These are phyloP conservation scores for Phaffia australis DNA, from an alignment of 768 basidiomycete species.

Conservation along the genomic window DNA sequence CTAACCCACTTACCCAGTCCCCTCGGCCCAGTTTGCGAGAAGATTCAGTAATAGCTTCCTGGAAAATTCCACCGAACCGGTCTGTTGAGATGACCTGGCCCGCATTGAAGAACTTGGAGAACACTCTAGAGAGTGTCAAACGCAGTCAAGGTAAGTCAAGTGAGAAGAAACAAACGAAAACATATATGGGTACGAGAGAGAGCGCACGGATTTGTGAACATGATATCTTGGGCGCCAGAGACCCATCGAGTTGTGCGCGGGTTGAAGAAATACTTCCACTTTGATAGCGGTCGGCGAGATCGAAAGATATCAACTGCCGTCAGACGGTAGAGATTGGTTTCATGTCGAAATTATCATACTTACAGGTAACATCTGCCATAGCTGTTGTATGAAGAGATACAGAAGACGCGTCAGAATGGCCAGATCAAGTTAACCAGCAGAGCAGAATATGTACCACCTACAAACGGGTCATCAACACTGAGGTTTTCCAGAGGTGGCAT, in stretches of 20 bases:
- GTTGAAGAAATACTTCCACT: constrained; percentile 14
- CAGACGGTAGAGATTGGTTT: not conserved
- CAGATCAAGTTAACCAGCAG: not conserved
- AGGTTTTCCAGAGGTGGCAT: not conserved
- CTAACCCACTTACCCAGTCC: constrained; percentile 7
- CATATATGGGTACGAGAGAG: not conserved
- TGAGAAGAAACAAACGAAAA: not conserved
- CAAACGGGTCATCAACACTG: constrained; percentile 9
- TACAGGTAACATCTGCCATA: constrained; percentile 12
- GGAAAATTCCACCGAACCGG: constrained; percentile 17
- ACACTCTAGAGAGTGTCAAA: not conserved
- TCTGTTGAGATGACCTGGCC: constrained; percentile 17
- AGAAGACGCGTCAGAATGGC: too few relatives aligned
- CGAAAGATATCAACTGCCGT: not conserved
- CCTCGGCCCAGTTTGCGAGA: constrained; percentile 7
- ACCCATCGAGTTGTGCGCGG: constrained; percentile 19
- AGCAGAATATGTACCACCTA: not conserved
- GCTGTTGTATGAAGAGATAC: not conserved
- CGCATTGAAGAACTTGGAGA: constrained; percentile 9
- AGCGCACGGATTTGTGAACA: constrained; percentile 18
- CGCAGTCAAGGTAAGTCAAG: too few relatives aligned
- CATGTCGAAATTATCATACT: not conserved
- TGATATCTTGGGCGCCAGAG: constrained; percentile 15
- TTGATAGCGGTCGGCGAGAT: too few relatives aligned
- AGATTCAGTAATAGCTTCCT: constrained; percentile 1